phyloP scores from a whole-genome alignment of 2,329 filamentous ascomycete species.

The Grosmannia huntii region DNA sequence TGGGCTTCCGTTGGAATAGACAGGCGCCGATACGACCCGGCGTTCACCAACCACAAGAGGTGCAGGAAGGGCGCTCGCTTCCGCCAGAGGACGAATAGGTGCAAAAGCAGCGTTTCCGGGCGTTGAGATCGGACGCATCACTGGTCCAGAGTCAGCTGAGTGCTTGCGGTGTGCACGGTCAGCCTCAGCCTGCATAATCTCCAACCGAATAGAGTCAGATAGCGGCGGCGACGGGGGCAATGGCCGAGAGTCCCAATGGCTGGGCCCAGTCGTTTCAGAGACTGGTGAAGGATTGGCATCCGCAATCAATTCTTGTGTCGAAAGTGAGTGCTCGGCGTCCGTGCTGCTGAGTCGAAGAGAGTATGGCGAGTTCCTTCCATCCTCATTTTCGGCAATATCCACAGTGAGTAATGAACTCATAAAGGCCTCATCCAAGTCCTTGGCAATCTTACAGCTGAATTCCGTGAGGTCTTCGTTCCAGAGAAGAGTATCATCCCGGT shows the following conservation, averaged over 20 bases:
- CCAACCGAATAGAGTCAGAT: conserved; percentile 13
- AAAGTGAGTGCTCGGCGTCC: conserved; percentile 4
- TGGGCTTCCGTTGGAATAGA: conserved; percentile 25
- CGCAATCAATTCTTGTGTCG: not conserved
- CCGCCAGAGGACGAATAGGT: not conserved
- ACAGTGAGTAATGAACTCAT: conserved; percentile 44
- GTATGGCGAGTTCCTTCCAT: conserved; percentile 27
- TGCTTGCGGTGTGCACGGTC: not conserved
- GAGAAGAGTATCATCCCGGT: conserved; percentile 15
- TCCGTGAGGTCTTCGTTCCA: conserved; percentile 67
- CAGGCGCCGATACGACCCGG: conserved; percentile 38
- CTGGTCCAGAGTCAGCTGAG: not conserved
- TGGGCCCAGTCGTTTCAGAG: not conserved
- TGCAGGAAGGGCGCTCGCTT: not conserved
- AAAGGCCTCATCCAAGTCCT: conserved; percentile 88
- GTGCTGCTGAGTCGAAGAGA: conserved; percentile 27
- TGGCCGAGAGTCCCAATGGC: conserved; percentile 33
- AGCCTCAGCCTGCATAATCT: conserved; percentile 13
- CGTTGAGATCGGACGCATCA: not conserved
- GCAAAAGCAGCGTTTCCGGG: not conserved
- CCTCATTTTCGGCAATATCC: conserved; percentile 7
- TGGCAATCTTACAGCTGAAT: conserved; percentile 73
- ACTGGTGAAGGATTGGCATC: not conserved
- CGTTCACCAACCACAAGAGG: conserved; percentile 20
- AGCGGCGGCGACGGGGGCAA: conserved; percentile 34